Conservation (phyloP, 192 early-diverging fungal species). For the Neocallimastix lanati region DNA sequence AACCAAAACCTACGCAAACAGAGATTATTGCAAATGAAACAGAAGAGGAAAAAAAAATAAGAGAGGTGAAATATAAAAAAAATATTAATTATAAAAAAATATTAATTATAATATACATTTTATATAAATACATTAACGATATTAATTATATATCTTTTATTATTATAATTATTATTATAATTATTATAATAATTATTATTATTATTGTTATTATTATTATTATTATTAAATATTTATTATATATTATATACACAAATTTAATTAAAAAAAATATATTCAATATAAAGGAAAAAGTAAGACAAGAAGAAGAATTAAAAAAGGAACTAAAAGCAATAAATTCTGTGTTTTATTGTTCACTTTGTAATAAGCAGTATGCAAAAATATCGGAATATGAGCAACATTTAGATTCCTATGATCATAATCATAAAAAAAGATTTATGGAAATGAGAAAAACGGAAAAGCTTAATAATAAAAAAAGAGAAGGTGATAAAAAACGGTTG, state of each 20-base stretch:
- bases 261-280: neutral
- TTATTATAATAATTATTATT: too few species aligned
- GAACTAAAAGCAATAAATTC: constrained; percentile 32
- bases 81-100: neutral
- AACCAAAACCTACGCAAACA: constrained; percentile 37
- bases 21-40: constrained; percentile 50
- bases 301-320: constrained; percentile 26
- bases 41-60: constrained; percentile 19
- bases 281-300: constrained; percentile 18
- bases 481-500: neutral
- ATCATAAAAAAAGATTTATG: constrained; percentile 43
- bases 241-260: too few species aligned
- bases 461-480: neutral
- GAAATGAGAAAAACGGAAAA: neutral
- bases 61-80: constrained; percentile 25
- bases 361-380: constrained; percentile 63
- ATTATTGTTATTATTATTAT: too few species aligned
- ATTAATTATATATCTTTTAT: too few species aligned
- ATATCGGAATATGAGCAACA: constrained; percentile 60
- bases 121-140: too few species aligned
- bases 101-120: neutral
- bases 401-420: constrained; percentile 57
- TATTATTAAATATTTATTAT: too few species aligned
- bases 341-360: constrained; percentile 58
- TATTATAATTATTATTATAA: too few species aligned